Base-by-base conservation (phyloP, 768 basidiomycete species). In the Clitopilus passeckerianus region DNA sequence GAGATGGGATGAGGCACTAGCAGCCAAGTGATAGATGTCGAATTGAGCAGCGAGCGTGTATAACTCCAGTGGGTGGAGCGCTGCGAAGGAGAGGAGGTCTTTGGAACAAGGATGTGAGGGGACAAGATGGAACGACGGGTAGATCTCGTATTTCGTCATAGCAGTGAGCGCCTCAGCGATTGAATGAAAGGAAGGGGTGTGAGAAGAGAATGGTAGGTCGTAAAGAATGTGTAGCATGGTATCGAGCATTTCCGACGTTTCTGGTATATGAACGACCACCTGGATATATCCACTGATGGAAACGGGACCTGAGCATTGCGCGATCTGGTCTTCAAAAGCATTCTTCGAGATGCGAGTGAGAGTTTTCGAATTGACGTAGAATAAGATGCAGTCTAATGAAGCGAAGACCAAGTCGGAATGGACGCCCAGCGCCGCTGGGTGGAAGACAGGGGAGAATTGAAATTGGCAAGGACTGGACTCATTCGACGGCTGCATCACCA, bases 151-250 rank as follows among this genome's bases (percentile, higher is more conserved):
- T n/a, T 37, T 54, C 2, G 66, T 63, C 64, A 72, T 60, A 10
- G 68, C 65, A 58, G 72, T 69, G 24, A 85, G 71, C 9, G 83
- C 79, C 5, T 68, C 64, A 44, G 72, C 64, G 44, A 86, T 70
- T 10, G 80, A 75, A 30, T n/a, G 30, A 24, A 81, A 72, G 16
- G 76, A 68, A 10, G 85, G 84, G 10, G 77, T 72, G 66, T 82
- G 82, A 52, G 80, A 81, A 22, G 77, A 70, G 63, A 76, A 79
- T 15, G 82, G 72, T 50, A 78, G 68, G 59, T 75, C 70, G 64
- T 86, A 86, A 27, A 84, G 61, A 15, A 77, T 68, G 64, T 86
- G 83, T 24, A 86, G 68, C 23, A 86, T 63, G 64, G 86, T 67
- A 59, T 85, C 85, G 61, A 86, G 68, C 7, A 79, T 68, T 0